Conservation (phyloP, 768 basidiomycete genomes). For the Trametes cubensis region DNA sequence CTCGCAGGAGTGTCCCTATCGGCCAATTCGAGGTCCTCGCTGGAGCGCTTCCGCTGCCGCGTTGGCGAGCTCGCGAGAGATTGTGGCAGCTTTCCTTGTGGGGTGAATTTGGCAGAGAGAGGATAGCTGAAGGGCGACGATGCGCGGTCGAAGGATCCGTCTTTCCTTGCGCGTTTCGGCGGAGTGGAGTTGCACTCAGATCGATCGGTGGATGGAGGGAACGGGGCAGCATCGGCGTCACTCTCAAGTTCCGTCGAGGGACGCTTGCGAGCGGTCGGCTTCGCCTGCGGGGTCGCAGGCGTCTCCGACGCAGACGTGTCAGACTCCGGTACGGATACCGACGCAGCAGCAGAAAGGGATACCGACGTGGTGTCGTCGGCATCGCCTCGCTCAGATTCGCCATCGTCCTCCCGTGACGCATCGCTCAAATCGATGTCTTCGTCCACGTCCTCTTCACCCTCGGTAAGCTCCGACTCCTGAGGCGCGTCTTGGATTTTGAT, state of each 20-base stretch:
- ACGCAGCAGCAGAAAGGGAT: slow-evolving; percentile 2
- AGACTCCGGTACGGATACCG: slow-evolving; percentile 22
- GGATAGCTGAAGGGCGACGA: slow-evolving; percentile 5
- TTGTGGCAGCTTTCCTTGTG: not conserved
- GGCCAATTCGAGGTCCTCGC: slow-evolving; percentile 33
- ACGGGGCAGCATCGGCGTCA: slow-evolving; percentile 23
- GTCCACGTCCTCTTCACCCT: slow-evolving; percentile 16
- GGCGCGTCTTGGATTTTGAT: slow-evolving; percentile 31
- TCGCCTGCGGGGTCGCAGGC: not conserved
- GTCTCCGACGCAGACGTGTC: slow-evolving; percentile 17
- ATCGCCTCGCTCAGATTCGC: slow-evolving; percentile 39
- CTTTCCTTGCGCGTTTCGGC: slow-evolving; percentile 43
- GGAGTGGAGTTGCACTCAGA: slow-evolving; percentile 36
- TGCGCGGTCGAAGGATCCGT: slow-evolving; percentile 20
- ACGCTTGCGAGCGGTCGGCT: slow-evolving; percentile 33
- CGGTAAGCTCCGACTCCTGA: slow-evolving; percentile 9
- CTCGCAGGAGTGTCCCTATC: not conserved
- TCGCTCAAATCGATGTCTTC: slow-evolving; percentile 28
- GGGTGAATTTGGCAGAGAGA: not conserved
- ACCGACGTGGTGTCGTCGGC: slow-evolving; percentile 25
- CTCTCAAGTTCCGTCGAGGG: slow-evolving; percentile 42
- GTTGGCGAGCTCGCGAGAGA: slow-evolving; percentile 16
- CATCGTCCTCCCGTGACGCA: slow-evolving; percentile 34
- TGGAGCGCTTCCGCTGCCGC: slow-evolving; percentile 30
- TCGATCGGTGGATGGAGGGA: slow-evolving; percentile 7